Evolutionary conservation across 495 filamentous ascomycete species (phyloP), one percentile per base, ranked within the genome.

Genomic region (Achaetomiella virescens): DNA sequence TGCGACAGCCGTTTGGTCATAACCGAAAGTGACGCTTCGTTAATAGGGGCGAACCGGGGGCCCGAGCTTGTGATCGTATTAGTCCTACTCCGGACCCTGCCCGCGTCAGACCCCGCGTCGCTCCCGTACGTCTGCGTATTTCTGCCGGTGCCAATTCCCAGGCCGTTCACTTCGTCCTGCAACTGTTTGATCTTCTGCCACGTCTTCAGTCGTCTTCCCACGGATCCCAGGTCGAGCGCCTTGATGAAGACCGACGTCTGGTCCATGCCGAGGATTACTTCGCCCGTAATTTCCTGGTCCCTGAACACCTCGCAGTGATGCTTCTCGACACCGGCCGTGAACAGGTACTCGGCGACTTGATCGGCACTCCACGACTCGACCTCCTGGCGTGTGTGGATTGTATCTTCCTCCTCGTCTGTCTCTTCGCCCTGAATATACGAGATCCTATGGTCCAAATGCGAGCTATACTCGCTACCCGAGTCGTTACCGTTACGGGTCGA

Each of bases 221-320:
- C 88, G 10, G 91, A 87, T 11, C 95, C 95, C 61, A 99, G 80
- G 49, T 97, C 90, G 59, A 97, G 90, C 50, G 93, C 92, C 69
- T 96, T 96, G 72, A 97, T 83, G 66, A 96, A 91, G 3, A 97
- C 70, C 31, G 90, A 90, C 24, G 87, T 84, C 68, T 97, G 95
- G 58, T 95, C 87, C 91, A 99, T 95, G 20, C 89, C 89, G 47
- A 99, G 73, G 15, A 99, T 72, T 12, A 97, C 90, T 58, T 97
- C 90, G 35, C 95, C 95, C 12, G 87, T 84, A 52, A 99, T 96
- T 69, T 99, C 95, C 72, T 99, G 91, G 61, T 97, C 91, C 60
- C 86, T 79, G 62, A 99, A 99, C 10, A 97, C 86, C 41, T 92
- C 86, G 68, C 95, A 97, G 58, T 96, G 91, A 49, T 79, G 81